Percentiles rank a stretch among this genome's conserved stretches.
Conservation (phyloP, 805 yeast genomes). For the Blastobotrys terrestris region DNA sequence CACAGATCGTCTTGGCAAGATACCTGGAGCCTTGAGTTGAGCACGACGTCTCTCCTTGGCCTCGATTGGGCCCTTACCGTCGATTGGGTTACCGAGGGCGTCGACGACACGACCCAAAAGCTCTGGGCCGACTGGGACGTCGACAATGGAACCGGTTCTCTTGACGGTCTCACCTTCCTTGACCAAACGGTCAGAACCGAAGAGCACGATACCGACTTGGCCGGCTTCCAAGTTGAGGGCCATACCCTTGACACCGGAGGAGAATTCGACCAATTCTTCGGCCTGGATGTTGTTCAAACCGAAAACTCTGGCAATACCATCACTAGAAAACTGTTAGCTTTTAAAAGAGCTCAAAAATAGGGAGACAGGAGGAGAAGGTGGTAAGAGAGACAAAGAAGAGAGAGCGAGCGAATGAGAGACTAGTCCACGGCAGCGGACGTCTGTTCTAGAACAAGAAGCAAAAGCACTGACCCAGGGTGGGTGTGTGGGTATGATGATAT, state of each 20-base stretch:
- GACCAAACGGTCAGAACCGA: conserved; percentile 98
- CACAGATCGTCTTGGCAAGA: conserved; percentile 97
- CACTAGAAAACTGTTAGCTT: conserved; percentile 46
- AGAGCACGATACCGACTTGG: conserved; percentile 99
- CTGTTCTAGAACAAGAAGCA: background rate
- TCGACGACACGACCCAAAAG: conserved; percentile 99
- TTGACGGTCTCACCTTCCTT: conserved; percentile 99
- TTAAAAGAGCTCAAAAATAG: background rate
- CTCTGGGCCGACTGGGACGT: conserved; percentile 98
- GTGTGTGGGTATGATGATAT: background rate
- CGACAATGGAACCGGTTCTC: conserved; percentile 99
- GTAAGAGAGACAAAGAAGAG: too few species aligned
- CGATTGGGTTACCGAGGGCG: conserved; percentile 98
- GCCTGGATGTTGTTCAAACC: conserved; percentile 99
- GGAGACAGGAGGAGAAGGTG: too few species aligned
- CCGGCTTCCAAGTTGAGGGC: conserved; percentile 99
- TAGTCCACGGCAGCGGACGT: too few species aligned
- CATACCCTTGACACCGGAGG: conserved; percentile 99
- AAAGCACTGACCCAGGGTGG: background rate
- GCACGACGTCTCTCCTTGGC: conserved; percentile 85
- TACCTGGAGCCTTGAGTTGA: conserved; percentile 99
- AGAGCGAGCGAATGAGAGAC: too few species aligned
- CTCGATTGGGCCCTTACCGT: conserved; percentile 98
- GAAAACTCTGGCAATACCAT: conserved; percentile 99
- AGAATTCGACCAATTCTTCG: conserved; percentile 98